A percentile compares a stretch with the other conserved stretches of the same genome.
These are phyloP conservation scores for Rhododendron henanense DNA, from an alignment of 148 eudicot species.

Conservation along the genomic window DNA sequence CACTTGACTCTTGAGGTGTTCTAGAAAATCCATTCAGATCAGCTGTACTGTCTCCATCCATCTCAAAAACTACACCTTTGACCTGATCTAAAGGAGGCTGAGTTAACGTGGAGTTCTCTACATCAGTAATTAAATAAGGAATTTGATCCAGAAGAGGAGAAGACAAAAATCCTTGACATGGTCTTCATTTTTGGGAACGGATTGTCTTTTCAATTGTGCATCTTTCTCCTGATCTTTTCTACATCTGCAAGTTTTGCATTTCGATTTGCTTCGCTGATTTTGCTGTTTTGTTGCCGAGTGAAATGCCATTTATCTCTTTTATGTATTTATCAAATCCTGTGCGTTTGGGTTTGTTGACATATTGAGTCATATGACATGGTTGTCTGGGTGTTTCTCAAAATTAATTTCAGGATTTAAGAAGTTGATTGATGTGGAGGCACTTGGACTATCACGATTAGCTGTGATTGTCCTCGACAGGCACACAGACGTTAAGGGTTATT, in stretches of 20 bases:
- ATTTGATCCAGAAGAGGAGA: not conserved
- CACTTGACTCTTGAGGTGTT: no score
- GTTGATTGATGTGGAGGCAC: conserved; percentile 73
- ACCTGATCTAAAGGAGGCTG: not conserved
- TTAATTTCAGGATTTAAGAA: conserved; percentile 74
- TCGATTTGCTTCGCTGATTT: not conserved
- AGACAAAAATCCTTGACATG: not conserved
- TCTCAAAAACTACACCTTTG: not conserved
- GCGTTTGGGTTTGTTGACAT: not conserved
- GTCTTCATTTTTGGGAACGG: not conserved
- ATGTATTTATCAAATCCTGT: not conserved
- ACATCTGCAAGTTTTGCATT: not conserved
- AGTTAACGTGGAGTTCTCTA: not conserved
- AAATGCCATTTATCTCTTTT: not conserved
- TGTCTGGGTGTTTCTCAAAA: not conserved
- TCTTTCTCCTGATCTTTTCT: not conserved
- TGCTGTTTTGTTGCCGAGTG: not conserved
- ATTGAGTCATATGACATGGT: not conserved
- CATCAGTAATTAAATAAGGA: not conserved
- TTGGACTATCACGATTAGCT: conserved; percentile 62
- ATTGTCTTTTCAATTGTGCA: not conserved
- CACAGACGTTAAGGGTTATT: conserved; percentile 85
- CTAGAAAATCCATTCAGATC: no score
- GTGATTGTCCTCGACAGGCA: conserved; percentile 76
- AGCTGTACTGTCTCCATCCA: not conserved